Evolutionary conservation across 1,284 basidiomycete species (phyloP).

Genomic region (Ustilago cynodontis): DNA sequence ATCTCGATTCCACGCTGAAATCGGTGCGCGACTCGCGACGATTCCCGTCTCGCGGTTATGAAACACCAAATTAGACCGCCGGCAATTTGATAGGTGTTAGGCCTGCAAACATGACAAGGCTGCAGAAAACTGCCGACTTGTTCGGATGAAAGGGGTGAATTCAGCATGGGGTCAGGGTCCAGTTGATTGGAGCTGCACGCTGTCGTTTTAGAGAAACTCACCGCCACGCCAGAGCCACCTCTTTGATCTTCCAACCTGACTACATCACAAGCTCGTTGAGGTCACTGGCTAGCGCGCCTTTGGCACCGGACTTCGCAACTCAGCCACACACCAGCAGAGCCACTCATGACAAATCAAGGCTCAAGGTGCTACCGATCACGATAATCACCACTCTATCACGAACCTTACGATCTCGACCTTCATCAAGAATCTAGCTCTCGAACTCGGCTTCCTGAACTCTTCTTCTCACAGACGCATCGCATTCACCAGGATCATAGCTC

Average conservation of each 20-base stretch:
- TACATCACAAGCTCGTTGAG: not conserved
- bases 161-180: slow-evolving; percentile 4
- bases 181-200: slow-evolving; percentile 1
- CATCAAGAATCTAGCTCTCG: not conserved
- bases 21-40: not conserved
- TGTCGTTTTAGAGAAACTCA: not conserved
- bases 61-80: too few relatives aligned
- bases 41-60: not conserved
- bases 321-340: not conserved
- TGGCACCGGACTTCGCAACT: not conserved
- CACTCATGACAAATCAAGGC: not conserved
- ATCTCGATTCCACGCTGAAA: not conserved
- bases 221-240: slow-evolving; percentile 1
- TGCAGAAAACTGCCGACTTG: too few relatives aligned
- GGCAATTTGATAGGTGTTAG: too few relatives aligned
- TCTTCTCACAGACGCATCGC: not conserved
- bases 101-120: too few relatives aligned
- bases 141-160: not conserved
- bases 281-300: not conserved
- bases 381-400: not conserved
- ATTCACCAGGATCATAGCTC: not conserved
- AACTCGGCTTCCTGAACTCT: not conserved
- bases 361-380: not conserved
- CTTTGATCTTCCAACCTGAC: not conserved
- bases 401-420: not conserved